A percentile compares a stretch with the other conserved stretches of the same genome.
phyloP scores from a whole-genome alignment of 2,329 filamentous ascomycete genomes.

The Phoma sp. region DNA sequence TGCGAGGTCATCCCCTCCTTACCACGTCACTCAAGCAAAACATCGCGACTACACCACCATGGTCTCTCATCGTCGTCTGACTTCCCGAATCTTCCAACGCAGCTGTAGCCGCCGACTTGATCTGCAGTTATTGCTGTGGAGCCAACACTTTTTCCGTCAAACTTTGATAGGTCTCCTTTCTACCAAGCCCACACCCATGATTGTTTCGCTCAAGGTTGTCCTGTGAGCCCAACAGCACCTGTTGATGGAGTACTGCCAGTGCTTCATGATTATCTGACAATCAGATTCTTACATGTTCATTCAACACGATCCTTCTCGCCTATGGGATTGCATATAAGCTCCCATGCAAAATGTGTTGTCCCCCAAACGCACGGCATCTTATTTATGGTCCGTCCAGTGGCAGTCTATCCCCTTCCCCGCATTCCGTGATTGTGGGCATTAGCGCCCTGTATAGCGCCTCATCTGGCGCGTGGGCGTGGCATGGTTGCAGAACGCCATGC shows the following conservation, averaged over 20 bases:
- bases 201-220: not conserved
- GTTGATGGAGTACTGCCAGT: not conserved
- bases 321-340: slow-evolving; percentile 13
- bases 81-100: slow-evolving; percentile 5
- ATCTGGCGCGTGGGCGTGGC: slow-evolving; percentile 24
- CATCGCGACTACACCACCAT: slow-evolving; percentile 1
- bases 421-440: slow-evolving; percentile 16
- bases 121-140: not conserved
- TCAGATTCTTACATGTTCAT: too few species aligned
- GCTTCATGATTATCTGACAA: not conserved
- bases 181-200: too few species aligned
- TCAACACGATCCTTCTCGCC: not conserved
- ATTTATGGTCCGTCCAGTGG: slow-evolving; percentile 20
- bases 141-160: not conserved
- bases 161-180: not conserved
- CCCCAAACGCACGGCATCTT: slow-evolving; percentile 26
- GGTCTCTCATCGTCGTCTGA: slow-evolving; percentile 5
- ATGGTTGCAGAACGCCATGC: slow-evolving; percentile 34
- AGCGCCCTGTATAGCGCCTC: slow-evolving; percentile 23
- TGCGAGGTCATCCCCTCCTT: slow-evolving; percentile 4
- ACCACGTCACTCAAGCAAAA: slow-evolving; percentile 17
- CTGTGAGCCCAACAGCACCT: not conserved
- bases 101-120: not conserved
- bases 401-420: slow-evolving; percentile 25
- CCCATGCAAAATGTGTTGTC: slow-evolving; percentile 43